Base-by-base conservation (phyloP, 2,329 filamentous ascomycete genomes). In the Colletotrichum abscissum region DNA sequence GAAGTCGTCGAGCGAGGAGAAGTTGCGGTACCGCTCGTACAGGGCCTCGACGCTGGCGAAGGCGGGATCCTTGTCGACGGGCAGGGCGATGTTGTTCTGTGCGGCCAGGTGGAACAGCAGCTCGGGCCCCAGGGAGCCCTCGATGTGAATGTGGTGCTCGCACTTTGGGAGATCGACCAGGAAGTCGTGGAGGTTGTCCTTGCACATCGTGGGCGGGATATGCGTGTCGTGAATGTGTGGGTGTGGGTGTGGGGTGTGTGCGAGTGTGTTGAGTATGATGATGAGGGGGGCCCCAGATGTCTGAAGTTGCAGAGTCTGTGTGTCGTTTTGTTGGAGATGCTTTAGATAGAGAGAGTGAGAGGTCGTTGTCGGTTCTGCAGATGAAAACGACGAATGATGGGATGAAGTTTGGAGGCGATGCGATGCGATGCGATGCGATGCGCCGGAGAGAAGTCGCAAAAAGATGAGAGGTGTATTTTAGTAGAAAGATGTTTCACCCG, bases 111-210 rank as follows among this genome's bases (percentile, higher is more conserved):
- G 79, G 84, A 95, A 95, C 74, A 95, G 89, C 52, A 95, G 86
- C 68, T 87, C 84, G 1, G 93, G 92, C 54, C 91, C 91, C 49
- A 96, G 87, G 14, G 92, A 92, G 68, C 94, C 94, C 82, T 95
- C 93, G 42, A 96, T 87, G 80, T 96, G 94, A 67, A 95, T 89
- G 82, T 95, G 94, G 79, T 95, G 93, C 81, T 96, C 94, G 83
- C 92, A 94, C 85, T 95, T 95, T 75, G 93, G 93, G 35, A 95
- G 88, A 38, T 87, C 87, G 64, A 84, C 82, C 49, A 95, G 86
- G 80, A 94, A 91, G 55, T 85, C 80, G 82, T 91, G 90, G 64
- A 90, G 81, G 38, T 22, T n/a, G 46, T 60, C 46, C 77, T 88
- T 84, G 81, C 90, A 92, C 89, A 92, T 92, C 11, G 46, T 67